Evolutionary conservation across 805 yeast genomes (phyloP), one percentile per base, ranked within the genome.

Genomic region (Hagleromyces aurorensis): DNA sequence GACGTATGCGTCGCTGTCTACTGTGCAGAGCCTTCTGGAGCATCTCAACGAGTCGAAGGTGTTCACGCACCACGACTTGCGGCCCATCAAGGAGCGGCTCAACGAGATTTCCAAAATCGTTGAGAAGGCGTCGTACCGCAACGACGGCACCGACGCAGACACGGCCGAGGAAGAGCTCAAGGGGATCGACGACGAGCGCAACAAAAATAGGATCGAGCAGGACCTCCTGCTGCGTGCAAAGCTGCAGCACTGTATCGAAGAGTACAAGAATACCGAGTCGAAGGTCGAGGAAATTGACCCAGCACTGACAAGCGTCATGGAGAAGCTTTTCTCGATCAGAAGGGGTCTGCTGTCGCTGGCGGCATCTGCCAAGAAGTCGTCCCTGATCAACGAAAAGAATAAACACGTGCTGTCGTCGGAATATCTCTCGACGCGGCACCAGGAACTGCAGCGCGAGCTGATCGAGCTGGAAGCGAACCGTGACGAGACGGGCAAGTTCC

Each of bases 1-100:
- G 4, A 83, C 95, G 1, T 91, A 82, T 58, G 89, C 94, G 5
- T 82, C 94, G 3, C 61, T 89, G 23, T 69, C 86, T 23, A 85
- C 97, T 0, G 94, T 91, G 13, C 79, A 78, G 57, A 75, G 91
- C 43, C 62, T 91, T 34, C 65, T 91, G 43, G 82, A 75, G 40
- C 97, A 89, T 58, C 62, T 89, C 38, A 71, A 74, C 41, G 95
- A 83, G 51, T 72, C 83, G 28, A 76, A 75, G 32, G 84, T 83
- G 13, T 89, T 77, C 56, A 86, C 96, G 1, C 74, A 72, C 33
- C 82, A 80, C 44, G 98, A 91, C 54, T 67, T 86, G 41, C 62
- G 65, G 36, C 94, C 96, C 2, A 81, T 91, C 29, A 66, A 72
- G 35, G 72, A 67, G 30, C 70, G 97, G 38, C 62, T 91, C 35